Evolutionary conservation across 768 basidiomycete genomes (phyloP), one percentile per base, ranked within the genome.

Genomic region (Rhizopogon salebrosus): DNA sequence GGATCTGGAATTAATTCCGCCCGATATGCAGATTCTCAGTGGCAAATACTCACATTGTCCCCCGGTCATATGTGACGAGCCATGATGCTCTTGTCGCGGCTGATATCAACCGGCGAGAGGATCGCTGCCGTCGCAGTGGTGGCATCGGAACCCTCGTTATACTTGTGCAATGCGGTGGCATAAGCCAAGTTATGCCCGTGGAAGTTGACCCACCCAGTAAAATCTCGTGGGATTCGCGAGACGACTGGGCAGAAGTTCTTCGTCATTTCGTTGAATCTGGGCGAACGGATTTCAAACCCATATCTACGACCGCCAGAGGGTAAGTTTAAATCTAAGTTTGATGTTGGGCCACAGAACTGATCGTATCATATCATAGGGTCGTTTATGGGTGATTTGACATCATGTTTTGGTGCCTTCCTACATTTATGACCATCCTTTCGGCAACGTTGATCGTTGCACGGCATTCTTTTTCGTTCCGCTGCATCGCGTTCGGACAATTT

Each of bases 161-260:
- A 66, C 74, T 91, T 64, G 76, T 92, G 53, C 87, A 91, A 62
- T 90, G 89, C 61, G 85, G 81, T 35, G 75, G 77, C 22, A 77
- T 89, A 61, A 83, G 82, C 62, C 87, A 92, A 61, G 88, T 92
- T 57, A 87, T 91, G 84, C 89, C 89, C 29, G 87, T 91, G 57
- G 89, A 92, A 64, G 85, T 91, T 48, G 89, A 92, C 66, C 80
- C 85, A 6, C 89, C 87, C 1, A 72, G 77, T 53, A 86, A 83
- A 60, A 89, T 90, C 61, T 73, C 81, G 31, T 91, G 89, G 89
- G 88, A 89, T 64, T 59, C 68, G 18, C 75, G 88, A 51, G 83
- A 83, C 10, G 89, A 92, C 66, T 92, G 89, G 89, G 68, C 72
- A 5, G 74, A 76, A 18, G 82, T 86, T 29, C 79, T 91, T 41